A percentile compares a stretch with the other conserved stretches of the same genome.
phyloP scores from a whole-genome alignment of 2,329 filamentous ascomycete genomes.

The Ascochyta clinopodiicola region DNA sequence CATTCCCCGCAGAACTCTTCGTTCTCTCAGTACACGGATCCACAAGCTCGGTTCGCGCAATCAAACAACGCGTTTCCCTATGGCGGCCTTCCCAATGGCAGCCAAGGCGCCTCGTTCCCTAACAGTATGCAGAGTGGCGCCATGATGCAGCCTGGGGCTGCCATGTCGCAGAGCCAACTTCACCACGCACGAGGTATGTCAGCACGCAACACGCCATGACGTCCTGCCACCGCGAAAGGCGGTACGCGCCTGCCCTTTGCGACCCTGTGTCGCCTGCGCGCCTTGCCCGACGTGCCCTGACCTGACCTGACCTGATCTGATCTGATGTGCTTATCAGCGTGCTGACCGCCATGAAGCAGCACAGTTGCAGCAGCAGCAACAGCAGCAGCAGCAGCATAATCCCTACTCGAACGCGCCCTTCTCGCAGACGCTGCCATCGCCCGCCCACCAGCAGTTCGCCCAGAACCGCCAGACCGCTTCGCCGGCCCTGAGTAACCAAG shows the following conservation, averaged over 20 bases:
- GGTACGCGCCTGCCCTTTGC: constrained; percentile 23
- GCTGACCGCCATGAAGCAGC: constrained; percentile 30
- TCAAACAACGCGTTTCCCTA: constrained; percentile 38
- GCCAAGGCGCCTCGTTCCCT: constrained; percentile 39
- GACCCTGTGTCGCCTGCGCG: constrained; percentile 16
- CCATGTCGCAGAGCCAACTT: constrained; percentile 44
- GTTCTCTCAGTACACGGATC: constrained; percentile 37
- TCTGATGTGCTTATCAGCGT: constrained; percentile 1
- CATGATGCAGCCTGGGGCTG: constrained; percentile 46
- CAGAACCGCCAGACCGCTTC: constrained; percentile 49
- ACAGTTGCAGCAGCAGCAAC: constrained; percentile 45
- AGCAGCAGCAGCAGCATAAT: constrained; percentile 46
- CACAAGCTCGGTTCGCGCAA: constrained; percentile 46
- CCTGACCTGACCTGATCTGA: neutral
- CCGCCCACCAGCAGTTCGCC: constrained; percentile 44
- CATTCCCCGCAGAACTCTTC: constrained; percentile 41
- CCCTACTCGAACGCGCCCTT: constrained; percentile 49
- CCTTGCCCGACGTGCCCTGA: constrained; percentile 10
- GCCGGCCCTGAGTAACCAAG: constrained; percentile 36
- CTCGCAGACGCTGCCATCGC: constrained; percentile 47
- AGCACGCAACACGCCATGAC: constrained; percentile 27
- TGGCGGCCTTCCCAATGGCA: constrained; percentile 42
- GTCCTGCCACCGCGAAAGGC: constrained; percentile 19
- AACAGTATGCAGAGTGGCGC: constrained; percentile 35
- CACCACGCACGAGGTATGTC: constrained; percentile 49